Base-by-base conservation (phyloP, 192 early-diverging fungal species). In the Coemansia sp. region DNA sequence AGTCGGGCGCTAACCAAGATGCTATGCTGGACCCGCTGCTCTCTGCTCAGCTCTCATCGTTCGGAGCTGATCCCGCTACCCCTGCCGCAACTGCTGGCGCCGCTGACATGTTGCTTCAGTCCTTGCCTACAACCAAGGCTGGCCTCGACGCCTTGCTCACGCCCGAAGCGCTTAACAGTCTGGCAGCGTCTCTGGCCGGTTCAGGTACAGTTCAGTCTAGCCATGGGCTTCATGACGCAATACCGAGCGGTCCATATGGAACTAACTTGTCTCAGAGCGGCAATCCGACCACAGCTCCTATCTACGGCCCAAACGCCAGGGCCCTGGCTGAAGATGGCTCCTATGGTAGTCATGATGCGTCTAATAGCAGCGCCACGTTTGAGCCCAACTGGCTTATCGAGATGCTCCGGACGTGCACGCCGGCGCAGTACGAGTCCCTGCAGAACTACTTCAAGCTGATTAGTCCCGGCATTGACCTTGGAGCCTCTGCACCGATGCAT, bases 341-440 rank as follows among this genome's bases (percentile, higher is more conserved):
- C 3, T 65, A 48, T 37, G 48, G 16, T 21, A 28, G 5, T 34
- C 31, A 58, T 58, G 9, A 3, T 9, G 55, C 42, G 13, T 23
- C 34, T 31, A 55, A 13, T 55, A 13, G n/a, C 39, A 39, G 13
- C 36, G 40, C 43, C 53, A 43, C 31, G n/a, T 16, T 62, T 21
- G 61, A 63, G 20, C 24, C 68, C 28, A 46, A 60, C 9, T 26
- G 36, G 20, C 20, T 63, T 20, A 34, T 66, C 23, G 61, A 48
- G 4, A 55, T 66, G 56, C 55, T 64, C 39, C 48, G 42, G 40
- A 45, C 55, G 21, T 42, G 53, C 21, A 73, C 77, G 5, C 65
- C 77, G 3, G 71, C 67, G 48, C 71, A 79, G 46, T 69, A 70
- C 35, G 62, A 79, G 28, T 43, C 35, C 14, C n/a, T 79, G 61